Evolutionary conservation across 768 basidiomycete species (phyloP), one percentile per base, ranked within the genome.

Genomic region (Nidula microcarpa): DNA sequence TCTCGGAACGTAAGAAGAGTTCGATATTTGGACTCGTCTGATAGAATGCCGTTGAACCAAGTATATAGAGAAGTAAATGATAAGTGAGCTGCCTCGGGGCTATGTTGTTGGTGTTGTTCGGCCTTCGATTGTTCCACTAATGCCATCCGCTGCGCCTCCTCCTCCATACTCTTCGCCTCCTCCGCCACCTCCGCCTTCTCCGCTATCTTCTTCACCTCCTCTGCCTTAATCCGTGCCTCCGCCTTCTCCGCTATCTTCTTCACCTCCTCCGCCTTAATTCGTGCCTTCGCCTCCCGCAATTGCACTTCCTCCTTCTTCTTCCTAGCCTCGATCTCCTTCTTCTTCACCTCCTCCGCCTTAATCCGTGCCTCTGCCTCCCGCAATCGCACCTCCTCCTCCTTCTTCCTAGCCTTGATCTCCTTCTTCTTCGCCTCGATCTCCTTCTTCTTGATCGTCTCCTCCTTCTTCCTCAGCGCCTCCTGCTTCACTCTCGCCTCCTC

Each of bases 131-230:
- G 39, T 41, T 41, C 16, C 16, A 41, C 5, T 5, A 41, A 11
- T 41, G 11, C 16, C 16, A 41, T 11, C 13, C 39, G 16, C 11
- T 13, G 39, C 39, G 11, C 39, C 39, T 11, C 39, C 39, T 11
- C 11, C 16, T 11, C 11, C 39, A 41, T 41, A 41, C 16, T 41
- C 39, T 17, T 13, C 16, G 5, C 16, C 39, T 4, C 71, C 71
- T n/a, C 63, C 53, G 52, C 71, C 77, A 49, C 73, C 72, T 44
- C 77, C 74, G 8, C 74, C 68, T 58, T 74, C 76, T 32, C 77
- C 73, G 54, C 79, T 76, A 49, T 74, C 70, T 18, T 76, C 74
- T 41, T 74, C 75, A 41, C 72, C 76, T n/a, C 75, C 69, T 55
- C 66, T 66, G 39, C 68, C n/a, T n/a, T n/a, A n/a, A n/a, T n/a